Conservation (phyloP, 805 yeast species). For the Jamesozyma lodderae region DNA sequence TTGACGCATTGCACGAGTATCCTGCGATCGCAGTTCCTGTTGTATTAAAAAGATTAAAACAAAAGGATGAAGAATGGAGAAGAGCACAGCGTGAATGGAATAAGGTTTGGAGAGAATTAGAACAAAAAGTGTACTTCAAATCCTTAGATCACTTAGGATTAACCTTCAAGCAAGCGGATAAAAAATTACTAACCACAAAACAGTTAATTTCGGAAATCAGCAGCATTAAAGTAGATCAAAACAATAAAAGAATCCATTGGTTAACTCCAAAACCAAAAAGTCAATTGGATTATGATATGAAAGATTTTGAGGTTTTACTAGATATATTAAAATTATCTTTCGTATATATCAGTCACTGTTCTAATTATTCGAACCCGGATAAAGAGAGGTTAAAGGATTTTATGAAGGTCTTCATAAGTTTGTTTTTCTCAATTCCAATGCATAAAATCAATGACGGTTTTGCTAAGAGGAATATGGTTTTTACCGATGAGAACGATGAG, state of each 20-base stretch:
- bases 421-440: constrained; percentile 58
- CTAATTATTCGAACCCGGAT: constrained; percentile 72
- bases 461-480: constrained; percentile 11
- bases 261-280: constrained; percentile 80
- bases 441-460: constrained; percentile 38
- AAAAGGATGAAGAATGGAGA: constrained; percentile 98
- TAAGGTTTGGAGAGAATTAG: constrained; percentile 97
- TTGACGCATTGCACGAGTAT: constrained; percentile 88
- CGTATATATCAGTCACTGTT: constrained; percentile 56
- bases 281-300: constrained; percentile 52
- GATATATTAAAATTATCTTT: constrained; percentile 66
- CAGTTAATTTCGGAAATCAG: constrained; percentile 86
- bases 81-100: constrained; percentile 98
- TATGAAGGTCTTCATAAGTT: constrained; percentile 56
- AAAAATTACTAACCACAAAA: constrained; percentile 80
- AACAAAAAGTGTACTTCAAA: constrained; percentile 87
- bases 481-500: neutral
- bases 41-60: constrained; percentile 84
- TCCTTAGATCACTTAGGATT: constrained; percentile 91
- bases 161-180: constrained; percentile 94
- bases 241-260: constrained; percentile 78
- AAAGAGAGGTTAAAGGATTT: constrained; percentile 68
- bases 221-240: constrained; percentile 84
- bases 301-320: constrained; percentile 57
- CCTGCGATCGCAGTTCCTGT: constrained; percentile 95